phyloP scores from a whole-genome alignment of 352 stramenopile genomes.

The Blastocystis sp. region DNA sequence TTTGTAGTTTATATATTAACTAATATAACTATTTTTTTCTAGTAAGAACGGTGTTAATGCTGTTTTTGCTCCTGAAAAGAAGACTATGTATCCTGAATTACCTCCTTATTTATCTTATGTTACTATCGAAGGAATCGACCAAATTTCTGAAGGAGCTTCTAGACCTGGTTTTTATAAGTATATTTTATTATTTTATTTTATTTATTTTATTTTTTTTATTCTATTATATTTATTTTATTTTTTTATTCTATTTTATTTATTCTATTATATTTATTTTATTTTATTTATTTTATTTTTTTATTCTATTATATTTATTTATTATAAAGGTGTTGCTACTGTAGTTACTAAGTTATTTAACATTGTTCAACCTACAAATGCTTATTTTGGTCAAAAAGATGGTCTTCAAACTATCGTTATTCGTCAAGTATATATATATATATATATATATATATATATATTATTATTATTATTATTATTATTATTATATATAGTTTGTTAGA shows the following conservation, averaged over 20 bases:
- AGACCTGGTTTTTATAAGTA: slow-evolving; percentile 84
- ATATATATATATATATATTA: slow-evolving; percentile 14
- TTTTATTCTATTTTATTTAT: too few relatives aligned
- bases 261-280: too few relatives aligned
- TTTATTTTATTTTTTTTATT: too few relatives aligned
- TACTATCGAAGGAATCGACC: slow-evolving; percentile 71
- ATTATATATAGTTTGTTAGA: slow-evolving; percentile 74
- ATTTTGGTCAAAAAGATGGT: slow-evolving; percentile 97
- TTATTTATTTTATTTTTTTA: too few relatives aligned
- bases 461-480: too few relatives aligned
- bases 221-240: too few relatives aligned
- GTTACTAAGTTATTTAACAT: slow-evolving; percentile 98
- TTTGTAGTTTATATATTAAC: background rate
- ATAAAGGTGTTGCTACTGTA: slow-evolving; percentile 89
- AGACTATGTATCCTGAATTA: slow-evolving; percentile 61
- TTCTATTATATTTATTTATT: slow-evolving; percentile 76
- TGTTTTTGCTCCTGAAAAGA: slow-evolving; percentile 58
- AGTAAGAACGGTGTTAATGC: slow-evolving; percentile 47
- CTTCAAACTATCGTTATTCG: slow-evolving; percentile 67
- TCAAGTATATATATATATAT: slow-evolving; percentile 62
- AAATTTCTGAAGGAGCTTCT: slow-evolving; percentile 65
- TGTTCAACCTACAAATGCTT: slow-evolving; percentile 75
- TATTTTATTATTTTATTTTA: too few relatives aligned
- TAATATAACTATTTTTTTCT: slow-evolving; percentile 45
- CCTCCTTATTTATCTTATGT: slow-evolving; percentile 61